Percentiles rank a stretch among this genome's conserved stretches.
Evolutionary conservation across 257 asterid genomes (phyloP).

Genomic region (Fraxinus excelsior): DNA sequence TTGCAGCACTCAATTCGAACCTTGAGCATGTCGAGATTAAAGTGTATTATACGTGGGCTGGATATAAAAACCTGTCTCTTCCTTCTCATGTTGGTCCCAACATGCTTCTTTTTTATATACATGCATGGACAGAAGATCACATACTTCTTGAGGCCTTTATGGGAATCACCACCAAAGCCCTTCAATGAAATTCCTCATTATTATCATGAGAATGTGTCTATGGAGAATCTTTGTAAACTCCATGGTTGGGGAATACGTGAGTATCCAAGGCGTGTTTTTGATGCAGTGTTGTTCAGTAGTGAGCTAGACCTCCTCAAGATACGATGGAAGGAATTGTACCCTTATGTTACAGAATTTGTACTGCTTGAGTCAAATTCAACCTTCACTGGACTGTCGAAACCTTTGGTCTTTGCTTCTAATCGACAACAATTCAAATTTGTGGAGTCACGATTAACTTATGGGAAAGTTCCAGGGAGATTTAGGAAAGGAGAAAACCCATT

Average conservation of each 20-base stretch:
- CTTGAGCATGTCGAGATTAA: conserved; percentile 55
- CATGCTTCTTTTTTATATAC: conserved; percentile 45
- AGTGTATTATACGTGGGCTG: conserved; percentile 62
- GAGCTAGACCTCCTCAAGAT: conserved; percentile 76
- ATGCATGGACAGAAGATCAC: conserved; percentile 82
- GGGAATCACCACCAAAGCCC: conserved; percentile 91
- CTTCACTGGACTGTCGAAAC: conserved; percentile 80
- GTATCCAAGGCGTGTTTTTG: conserved; percentile 77
- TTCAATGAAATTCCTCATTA: conserved; percentile 73
- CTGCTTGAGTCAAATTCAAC: conserved; percentile 85
- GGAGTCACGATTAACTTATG: conserved; percentile 73
- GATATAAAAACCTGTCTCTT: conserved; percentile 61
- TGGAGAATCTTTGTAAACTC: conserved; percentile 79
- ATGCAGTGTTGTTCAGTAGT: conserved; percentile 80
- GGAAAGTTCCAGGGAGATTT: conserved; percentile 68
- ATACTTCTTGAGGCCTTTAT: conserved; percentile 77
- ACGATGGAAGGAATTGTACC: conserved; percentile 86
- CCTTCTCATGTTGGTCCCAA: conserved; percentile 60
- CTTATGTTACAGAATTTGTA: conserved; percentile 74
- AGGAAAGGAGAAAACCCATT: conserved; percentile 80
- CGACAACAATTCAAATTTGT: conserved; percentile 60
- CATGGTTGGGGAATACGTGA: conserved; percentile 88
- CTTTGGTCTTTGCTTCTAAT: conserved; percentile 51
- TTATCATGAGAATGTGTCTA: conserved; percentile 72
- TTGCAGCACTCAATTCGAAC: conserved; percentile 52